Evolutionary conservation across 108 stramenopile genomes (phyloP).

Genomic region (Parietichytrium sp.): DNA sequence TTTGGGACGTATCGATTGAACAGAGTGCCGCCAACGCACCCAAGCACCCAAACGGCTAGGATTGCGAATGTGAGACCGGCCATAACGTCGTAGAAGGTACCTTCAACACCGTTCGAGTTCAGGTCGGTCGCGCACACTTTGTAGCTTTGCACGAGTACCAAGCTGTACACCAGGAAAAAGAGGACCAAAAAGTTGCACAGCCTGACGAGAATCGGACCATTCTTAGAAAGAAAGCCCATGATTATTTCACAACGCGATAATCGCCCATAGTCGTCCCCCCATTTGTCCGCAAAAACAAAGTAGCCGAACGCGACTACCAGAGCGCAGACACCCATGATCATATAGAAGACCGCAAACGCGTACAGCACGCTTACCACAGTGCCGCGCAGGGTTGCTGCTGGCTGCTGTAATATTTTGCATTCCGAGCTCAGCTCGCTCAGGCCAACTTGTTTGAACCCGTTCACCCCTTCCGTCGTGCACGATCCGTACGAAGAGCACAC

Average conservation of each 20-base stretch:
- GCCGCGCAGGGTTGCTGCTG: not conserved
- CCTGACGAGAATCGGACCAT: conserved; percentile 9
- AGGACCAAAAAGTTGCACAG: conserved; percentile 19
- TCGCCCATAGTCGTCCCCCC: conserved; percentile 13
- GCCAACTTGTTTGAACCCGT: not conserved
- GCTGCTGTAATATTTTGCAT: not conserved
- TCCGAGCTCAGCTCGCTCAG: not conserved
- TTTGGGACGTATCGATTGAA: not conserved
- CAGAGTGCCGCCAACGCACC: not conserved
- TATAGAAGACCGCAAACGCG: conserved; percentile 30
- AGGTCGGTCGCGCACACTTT: not conserved
- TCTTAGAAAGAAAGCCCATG: conserved; percentile 30
- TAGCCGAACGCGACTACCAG: not conserved
- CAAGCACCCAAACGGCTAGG: not conserved
- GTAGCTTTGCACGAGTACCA: not conserved
- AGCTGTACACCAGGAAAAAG: conserved; percentile 21
- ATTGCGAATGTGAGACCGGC: not conserved
- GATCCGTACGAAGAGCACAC: not conserved
- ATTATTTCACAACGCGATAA: not conserved
- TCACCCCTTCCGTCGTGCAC: not conserved
- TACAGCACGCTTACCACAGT: not conserved
- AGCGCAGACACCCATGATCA: conserved; percentile 11
- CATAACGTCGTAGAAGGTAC: not conserved
- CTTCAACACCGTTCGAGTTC: not conserved
- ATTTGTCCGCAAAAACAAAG: conserved; percentile 1